A percentile compares a stretch with the other conserved stretches of the same genome.
Evolutionary conservation across 2,329 filamentous ascomycete species (phyloP).

Genomic region (Penicillium sp.): DNA sequence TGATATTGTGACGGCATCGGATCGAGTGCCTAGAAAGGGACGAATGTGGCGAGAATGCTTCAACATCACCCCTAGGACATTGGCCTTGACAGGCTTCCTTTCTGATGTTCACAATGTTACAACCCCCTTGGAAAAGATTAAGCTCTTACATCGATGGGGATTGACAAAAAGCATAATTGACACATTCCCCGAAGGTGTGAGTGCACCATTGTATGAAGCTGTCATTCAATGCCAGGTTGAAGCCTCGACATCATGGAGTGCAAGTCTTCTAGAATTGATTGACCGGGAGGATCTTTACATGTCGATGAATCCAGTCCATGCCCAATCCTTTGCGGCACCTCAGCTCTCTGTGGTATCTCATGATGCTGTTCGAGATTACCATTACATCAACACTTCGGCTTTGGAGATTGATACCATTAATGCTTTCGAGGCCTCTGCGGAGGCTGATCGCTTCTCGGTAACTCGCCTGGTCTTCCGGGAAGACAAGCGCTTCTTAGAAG

Average conservation of each 20-base stretch:
- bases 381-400: slow-evolving; percentile 65
- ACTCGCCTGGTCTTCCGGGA: slow-evolving; percentile 88
- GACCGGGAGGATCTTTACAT: slow-evolving; percentile 78
- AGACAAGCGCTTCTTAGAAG: slow-evolving; percentile 86
- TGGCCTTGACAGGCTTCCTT: slow-evolving; percentile 70
- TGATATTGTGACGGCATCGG: slow-evolving; percentile 45
- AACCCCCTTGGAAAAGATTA: slow-evolving; percentile 64
- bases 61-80: slow-evolving; percentile 62
- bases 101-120: slow-evolving; percentile 52
- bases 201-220: slow-evolving; percentile 76
- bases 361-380: slow-evolving; percentile 70
- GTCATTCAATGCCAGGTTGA: slow-evolving; percentile 82
- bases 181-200: slow-evolving; percentile 81
- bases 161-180: slow-evolving; percentile 68
- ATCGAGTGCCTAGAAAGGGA: slow-evolving; percentile 29
- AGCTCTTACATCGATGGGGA: slow-evolving; percentile 70
- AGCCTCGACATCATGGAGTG: slow-evolving; percentile 75
- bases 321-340: slow-evolving; percentile 33
- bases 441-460: slow-evolving; percentile 78
- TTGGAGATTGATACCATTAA: slow-evolving; percentile 52
- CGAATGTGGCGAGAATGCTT: slow-evolving; percentile 40
- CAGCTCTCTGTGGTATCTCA: slow-evolving; percentile 57
- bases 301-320: slow-evolving; percentile 56
- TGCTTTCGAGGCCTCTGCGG: slow-evolving; percentile 74
- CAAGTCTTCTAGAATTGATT: slow-evolving; percentile 70